Base-by-base conservation (phyloP, 495 filamentous ascomycete species). In the Penicillium longicatenatum region DNA sequence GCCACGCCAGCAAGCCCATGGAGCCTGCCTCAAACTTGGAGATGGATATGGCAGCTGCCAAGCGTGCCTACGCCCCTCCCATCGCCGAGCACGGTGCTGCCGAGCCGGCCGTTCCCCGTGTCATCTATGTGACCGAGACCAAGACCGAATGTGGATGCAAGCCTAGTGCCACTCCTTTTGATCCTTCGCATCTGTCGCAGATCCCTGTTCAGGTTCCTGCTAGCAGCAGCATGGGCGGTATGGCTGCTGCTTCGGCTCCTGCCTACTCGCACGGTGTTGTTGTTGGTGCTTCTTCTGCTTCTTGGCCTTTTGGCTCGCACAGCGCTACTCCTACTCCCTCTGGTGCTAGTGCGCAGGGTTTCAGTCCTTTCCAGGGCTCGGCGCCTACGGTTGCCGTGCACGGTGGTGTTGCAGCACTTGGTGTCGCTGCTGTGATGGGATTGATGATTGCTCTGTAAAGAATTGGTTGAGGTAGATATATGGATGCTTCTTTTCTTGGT, bases 81-180 rank as follows among this genome's bases (percentile, higher is more conserved):
- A 33, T 10, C 1, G 46, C 50, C 11, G 31, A 33, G 31, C 10
- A 12, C 21, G 26, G 6, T 4, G 22, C 54, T 12, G 30, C 48
- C 7, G 48, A 21, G 37, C 30, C 55, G 16, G 53, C 54, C 26
- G 51, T 29, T 7, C 54, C 59, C 3, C 58, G 44, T 12, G 64
- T 68, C 20, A 51, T 68, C 45, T 66, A 63, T 19, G 65, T 68
- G 12, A 70, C 64, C 21, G 62, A 63, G 57, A 70, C 66, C 2
- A 42, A 42, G 45, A 68, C 60, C 24, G 60, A 70, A 16, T 69
- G 59, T 52, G 55, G 35, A 49, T 68, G 63, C 65, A 62, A 59
- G 52, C n/a, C 50, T 29, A 52, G n/a, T 10, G 51, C 31, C 46
- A 64, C 65, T 1, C 43, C 63, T 1, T 30, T 54, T 17, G 52